These are phyloP conservation scores for Fusarium oligoseptatum DNA, from an alignment of 2,329 filamentous ascomycete species.

Conservation along the genomic window DNA sequence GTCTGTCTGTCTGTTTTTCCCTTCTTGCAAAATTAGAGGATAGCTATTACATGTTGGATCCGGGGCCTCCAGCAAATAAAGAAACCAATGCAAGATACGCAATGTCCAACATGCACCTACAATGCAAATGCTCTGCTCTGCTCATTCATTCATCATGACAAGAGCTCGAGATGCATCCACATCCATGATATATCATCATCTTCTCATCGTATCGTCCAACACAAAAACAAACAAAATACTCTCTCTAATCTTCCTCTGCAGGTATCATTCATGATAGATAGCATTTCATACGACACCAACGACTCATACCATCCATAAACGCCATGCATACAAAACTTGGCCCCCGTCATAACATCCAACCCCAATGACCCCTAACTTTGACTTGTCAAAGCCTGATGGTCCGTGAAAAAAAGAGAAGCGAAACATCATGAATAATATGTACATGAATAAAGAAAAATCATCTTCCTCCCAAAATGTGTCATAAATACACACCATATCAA, in stretches of 20 bases:
- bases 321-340: constrained; percentile 32
- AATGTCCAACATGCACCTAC: background rate
- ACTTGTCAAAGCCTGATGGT: constrained; percentile 1
- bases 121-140: background rate
- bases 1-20: constrained; percentile 13
- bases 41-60: constrained; percentile 9
- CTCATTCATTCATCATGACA: background rate
- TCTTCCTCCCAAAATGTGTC: constrained; percentile 3
- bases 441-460: constrained; percentile 26
- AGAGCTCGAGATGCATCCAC: background rate
- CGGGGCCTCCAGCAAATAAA: constrained; percentile 18
- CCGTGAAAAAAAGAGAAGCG: constrained; percentile 7
- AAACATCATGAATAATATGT: constrained; percentile 28
- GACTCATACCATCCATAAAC: constrained; percentile 35
- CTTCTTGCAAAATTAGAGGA: constrained; percentile 11
- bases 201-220: constrained; percentile 17
- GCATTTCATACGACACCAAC: constrained; percentile 26
- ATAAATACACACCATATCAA: constrained; percentile 10
- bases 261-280: constrained; percentile 39
- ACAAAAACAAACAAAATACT: constrained; percentile 19
- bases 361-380: constrained; percentile 17
- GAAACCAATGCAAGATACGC: constrained; percentile 20
- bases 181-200: constrained; percentile 6
- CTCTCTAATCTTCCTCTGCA: constrained; percentile 26
- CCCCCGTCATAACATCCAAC: constrained; percentile 31